Percentiles rank a stretch among this genome's conserved stretches.
phyloP scores from a whole-genome alignment of 2,329 filamentous ascomycete species.

The Microcyclosporella mali region DNA sequence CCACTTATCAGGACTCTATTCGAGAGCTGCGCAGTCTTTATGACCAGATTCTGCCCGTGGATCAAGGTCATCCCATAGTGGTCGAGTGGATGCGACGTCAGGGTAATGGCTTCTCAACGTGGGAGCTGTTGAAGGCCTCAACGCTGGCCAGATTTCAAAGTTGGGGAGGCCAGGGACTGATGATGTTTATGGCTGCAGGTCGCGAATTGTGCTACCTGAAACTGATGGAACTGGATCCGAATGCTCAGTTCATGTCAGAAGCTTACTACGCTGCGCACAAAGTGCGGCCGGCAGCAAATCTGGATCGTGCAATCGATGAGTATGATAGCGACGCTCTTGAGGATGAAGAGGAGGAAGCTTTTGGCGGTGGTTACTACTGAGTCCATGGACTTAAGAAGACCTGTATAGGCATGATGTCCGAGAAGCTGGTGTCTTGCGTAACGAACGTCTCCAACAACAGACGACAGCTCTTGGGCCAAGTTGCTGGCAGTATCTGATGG shows the following conservation, averaged over 20 bases:
- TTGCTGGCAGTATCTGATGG: too few relatives aligned
- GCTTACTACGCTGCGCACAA: constrained; percentile 29
- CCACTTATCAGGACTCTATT: constrained; percentile 5
- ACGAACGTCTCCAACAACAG: too few relatives aligned
- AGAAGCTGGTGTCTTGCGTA: too few relatives aligned
- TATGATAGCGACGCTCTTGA: neutral
- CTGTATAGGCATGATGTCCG: neutral
- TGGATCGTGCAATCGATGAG: constrained; percentile 1
- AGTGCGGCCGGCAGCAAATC: constrained; percentile 25
- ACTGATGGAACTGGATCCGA: constrained; percentile 8
- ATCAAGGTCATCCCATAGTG: constrained; percentile 8
- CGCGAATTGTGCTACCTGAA: constrained; percentile 36
- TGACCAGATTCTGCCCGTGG: constrained; percentile 14
- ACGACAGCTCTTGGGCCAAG: too few relatives aligned
- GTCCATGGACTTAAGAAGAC: too few relatives aligned
- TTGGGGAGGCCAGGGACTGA: constrained; percentile 11
- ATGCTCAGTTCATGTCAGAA: constrained; percentile 13
- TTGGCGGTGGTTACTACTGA: too few relatives aligned
- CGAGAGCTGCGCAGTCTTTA: constrained; percentile 9
- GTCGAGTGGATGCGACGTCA: constrained; percentile 19
- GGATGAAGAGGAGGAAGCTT: constrained; percentile 2
- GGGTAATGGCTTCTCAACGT: constrained; percentile 24
- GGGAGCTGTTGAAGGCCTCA: constrained; percentile 45
- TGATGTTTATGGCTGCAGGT: constrained; percentile 39
- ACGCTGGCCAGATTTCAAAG: constrained; percentile 31